A percentile compares a stretch with the other conserved stretches of the same genome.
Conservation (phyloP, 1,284 basidiomycete genomes). For the Ceratobasidium sp. region DNA sequence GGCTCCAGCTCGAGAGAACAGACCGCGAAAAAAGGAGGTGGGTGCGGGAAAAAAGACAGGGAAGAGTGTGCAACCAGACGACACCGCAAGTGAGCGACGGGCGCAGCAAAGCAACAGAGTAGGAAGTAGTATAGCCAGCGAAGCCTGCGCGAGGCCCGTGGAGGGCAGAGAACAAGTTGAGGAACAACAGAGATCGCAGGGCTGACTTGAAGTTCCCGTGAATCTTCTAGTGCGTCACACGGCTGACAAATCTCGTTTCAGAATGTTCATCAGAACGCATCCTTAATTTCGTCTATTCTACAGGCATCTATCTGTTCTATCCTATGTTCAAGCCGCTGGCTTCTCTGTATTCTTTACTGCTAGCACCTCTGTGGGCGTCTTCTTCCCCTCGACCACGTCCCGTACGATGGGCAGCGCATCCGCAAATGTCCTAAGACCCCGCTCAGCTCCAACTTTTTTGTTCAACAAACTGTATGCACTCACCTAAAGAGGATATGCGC, state of each 20-base stretch:
- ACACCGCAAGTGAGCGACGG: slow-evolving; percentile 5
- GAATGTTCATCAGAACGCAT: too few species aligned
- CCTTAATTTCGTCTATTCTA: not conserved
- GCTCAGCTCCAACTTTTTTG: not conserved
- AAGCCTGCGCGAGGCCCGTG: slow-evolving; percentile 32
- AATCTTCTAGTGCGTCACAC: slow-evolving; percentile 26
- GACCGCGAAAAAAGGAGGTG: slow-evolving; percentile 2
- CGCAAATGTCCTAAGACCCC: slow-evolving; percentile 57
- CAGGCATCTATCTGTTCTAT: slow-evolving; percentile 7
- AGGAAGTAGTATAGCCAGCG: not conserved
- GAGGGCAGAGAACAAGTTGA: not conserved
- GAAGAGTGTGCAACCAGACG: slow-evolving; percentile 18
- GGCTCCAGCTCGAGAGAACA: not conserved
- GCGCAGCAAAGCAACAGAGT: not conserved
- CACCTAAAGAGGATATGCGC: slow-evolving; percentile 73
- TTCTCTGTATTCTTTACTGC: slow-evolving; percentile 25
- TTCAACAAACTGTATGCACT: slow-evolving; percentile 20
- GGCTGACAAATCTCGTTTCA: slow-evolving; percentile 36
- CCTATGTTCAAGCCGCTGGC: slow-evolving; percentile 41
- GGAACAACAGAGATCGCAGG: slow-evolving; percentile 16
- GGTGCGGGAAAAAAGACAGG: not conserved
- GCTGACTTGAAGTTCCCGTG: too few species aligned
- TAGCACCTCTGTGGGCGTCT: slow-evolving; percentile 56
- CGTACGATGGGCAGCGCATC: slow-evolving; percentile 68
- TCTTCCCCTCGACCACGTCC: slow-evolving; percentile 67